Conservation (phyloP, 1,139 yeast genomes). For the Saccharomycopsis hybrid region DNA sequence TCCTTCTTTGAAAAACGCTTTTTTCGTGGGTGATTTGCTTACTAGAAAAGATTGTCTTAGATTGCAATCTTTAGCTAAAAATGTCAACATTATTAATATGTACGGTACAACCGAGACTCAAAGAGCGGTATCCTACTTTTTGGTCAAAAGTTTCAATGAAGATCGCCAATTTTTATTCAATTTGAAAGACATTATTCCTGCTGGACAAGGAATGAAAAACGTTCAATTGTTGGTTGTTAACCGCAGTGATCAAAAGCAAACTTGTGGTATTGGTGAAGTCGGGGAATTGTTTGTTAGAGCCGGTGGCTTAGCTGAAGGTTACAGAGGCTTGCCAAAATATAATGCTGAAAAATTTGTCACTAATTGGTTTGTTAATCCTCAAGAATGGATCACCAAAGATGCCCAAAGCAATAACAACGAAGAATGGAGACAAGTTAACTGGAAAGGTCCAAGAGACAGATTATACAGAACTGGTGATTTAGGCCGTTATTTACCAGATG, state of each 20-base stretch:
- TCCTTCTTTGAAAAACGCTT: constrained; percentile 87
- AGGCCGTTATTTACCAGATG: constrained; percentile 94
- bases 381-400: constrained; percentile 31
- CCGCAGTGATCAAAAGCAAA: constrained; percentile 76
- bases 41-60: constrained; percentile 95
- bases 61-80: constrained; percentile 84
- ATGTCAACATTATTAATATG: constrained; percentile 91
- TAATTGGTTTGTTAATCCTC: constrained; percentile 79
- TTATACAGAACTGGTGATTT: constrained; percentile 95
- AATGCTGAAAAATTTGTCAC: constrained; percentile 81
- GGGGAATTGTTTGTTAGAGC: constrained; percentile 99
- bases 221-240: constrained; percentile 93
- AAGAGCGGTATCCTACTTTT: constrained; percentile 91
- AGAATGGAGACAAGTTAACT: constrained; percentile 67
- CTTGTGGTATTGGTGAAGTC: constrained; percentile 97
- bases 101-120: constrained; percentile 99
- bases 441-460: constrained; percentile 94
- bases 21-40: constrained; percentile 95
- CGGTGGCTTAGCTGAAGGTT: constrained; percentile 95
- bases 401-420: constrained; percentile 26
- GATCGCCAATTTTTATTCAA: constrained; percentile 73
- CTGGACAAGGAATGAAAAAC: constrained; percentile 95
- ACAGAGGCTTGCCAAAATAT: constrained; percentile 83
- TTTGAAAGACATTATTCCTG: constrained; percentile 95
- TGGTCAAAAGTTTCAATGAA: constrained; percentile 64